Evolutionary conservation across 148 eudicot species (phyloP).

Genomic region (Arctostaphylos glauca): DNA sequence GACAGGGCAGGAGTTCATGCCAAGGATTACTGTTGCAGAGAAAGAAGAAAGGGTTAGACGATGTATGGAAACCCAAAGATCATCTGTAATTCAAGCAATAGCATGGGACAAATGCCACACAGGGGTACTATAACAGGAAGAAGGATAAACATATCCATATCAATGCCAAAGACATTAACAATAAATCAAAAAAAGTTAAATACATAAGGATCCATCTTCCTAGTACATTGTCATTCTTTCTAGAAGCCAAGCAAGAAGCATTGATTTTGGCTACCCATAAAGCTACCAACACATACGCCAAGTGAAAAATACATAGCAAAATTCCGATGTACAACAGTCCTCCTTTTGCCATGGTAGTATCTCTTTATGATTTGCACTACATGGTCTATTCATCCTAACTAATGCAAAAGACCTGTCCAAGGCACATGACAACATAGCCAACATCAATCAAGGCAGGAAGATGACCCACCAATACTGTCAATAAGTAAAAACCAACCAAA

Average conservation of each 20-base stretch:
- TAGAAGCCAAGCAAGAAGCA: neutral
- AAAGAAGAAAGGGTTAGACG: neutral
- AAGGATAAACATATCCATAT: too few relatives aligned
- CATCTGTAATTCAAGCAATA: neutral
- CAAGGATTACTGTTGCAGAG: slow-evolving; percentile 47
- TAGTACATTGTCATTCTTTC: neutral
- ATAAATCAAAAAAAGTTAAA: neutral
- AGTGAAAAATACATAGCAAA: neutral
- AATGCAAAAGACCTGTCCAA: neutral
- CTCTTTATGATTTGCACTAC: neutral
- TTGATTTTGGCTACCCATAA: neutral
- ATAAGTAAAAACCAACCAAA: neutral
- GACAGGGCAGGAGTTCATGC: slow-evolving; percentile 44
- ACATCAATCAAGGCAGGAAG: neutral
- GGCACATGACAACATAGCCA: neutral
- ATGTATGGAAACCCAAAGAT: neutral
- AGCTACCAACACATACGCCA: neutral
- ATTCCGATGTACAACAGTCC: neutral
- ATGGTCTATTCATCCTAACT: too few relatives aligned
- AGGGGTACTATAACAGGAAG: too few relatives aligned
- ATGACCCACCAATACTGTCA: neutral
- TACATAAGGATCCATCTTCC: neutral
- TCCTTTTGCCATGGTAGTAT: neutral
- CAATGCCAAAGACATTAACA: too few relatives aligned
- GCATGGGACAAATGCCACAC: neutral